A percentile compares a stretch with the other conserved stretches of the same genome.
These are phyloP conservation scores for Auxenochlorella protothecoides DNA, from an alignment of 139 green algal species.

Conservation along the genomic window DNA sequence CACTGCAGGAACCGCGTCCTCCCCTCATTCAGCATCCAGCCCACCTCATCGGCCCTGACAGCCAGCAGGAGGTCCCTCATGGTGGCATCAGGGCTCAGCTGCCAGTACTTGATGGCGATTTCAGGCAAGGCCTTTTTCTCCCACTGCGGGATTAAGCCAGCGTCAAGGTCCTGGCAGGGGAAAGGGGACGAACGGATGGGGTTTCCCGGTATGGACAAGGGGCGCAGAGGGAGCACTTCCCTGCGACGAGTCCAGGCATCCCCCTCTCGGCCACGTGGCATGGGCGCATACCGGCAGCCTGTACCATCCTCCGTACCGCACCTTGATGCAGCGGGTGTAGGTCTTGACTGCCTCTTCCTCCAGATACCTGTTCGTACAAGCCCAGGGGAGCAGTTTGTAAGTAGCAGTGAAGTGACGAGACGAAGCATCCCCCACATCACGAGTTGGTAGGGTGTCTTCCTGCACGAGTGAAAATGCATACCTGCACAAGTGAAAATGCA, in stretches of 20 bases:
- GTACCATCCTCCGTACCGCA: constrained; percentile 15
- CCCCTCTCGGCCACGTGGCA: too few relatives aligned
- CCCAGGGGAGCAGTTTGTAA: background rate
- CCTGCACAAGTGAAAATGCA: constrained; percentile 27
- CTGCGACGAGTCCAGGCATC: too few relatives aligned
- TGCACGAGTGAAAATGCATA: constrained; percentile 23
- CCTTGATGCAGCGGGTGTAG: constrained; percentile 69
- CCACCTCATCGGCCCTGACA: constrained; percentile 76
- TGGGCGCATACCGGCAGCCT: background rate
- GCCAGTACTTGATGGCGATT: constrained; percentile 48
- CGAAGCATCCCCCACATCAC: too few relatives aligned
- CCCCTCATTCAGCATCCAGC: constrained; percentile 1
- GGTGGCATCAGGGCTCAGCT: constrained; percentile 33
- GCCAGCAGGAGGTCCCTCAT: constrained; percentile 77
- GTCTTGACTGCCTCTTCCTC: constrained; percentile 93
- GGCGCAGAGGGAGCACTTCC: too few relatives aligned
- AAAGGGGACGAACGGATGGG: background rate
- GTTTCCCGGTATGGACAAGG: too few relatives aligned
- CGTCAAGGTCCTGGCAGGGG: constrained; percentile 50
- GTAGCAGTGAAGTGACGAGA: background rate
- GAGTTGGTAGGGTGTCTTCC: constrained; percentile 40
- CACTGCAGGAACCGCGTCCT: background rate
- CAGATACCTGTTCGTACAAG: constrained; percentile 48
- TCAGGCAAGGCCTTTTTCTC: constrained; percentile 38
- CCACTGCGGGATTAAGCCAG: constrained; percentile 60